Evolutionary conservation across 2,329 filamentous ascomycete genomes (phyloP).

Genomic region (Fusarium sp.): DNA sequence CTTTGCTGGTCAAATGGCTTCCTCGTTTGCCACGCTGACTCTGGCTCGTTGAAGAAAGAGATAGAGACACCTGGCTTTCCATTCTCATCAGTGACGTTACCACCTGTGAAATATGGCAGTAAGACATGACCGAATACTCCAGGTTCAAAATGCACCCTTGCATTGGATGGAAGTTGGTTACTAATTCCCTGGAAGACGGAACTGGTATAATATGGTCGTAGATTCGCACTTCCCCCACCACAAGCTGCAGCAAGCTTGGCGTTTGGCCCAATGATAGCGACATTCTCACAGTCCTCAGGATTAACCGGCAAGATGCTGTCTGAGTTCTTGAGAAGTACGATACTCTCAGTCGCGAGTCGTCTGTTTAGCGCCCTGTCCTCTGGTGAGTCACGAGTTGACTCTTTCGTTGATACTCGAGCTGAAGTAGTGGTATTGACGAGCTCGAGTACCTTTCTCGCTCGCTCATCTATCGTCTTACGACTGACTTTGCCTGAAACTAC

Average conservation of each 20-base stretch:
- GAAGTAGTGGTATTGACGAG: not conserved
- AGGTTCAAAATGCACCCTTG: constrained; percentile 7
- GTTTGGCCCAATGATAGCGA: constrained; percentile 65
- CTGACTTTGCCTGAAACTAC: constrained; percentile 3
- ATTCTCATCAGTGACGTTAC: not conserved
- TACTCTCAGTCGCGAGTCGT: constrained; percentile 47
- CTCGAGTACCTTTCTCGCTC: constrained; percentile 10
- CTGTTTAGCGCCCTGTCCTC: constrained; percentile 12
- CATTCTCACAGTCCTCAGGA: constrained; percentile 44
- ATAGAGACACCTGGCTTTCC: constrained; percentile 4
- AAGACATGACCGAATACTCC: constrained; percentile 20
- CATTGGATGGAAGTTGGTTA: not conserved
- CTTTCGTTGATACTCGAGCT: constrained; percentile 2
- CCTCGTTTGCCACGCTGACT: not conserved
- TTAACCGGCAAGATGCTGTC: constrained; percentile 61
- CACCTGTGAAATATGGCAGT: constrained; percentile 4
- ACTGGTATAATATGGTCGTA: constrained; percentile 45
- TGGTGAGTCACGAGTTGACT: constrained; percentile 16
- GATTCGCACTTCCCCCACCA: constrained; percentile 47
- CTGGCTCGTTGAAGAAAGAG: constrained; percentile 14
- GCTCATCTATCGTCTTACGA: not conserved
- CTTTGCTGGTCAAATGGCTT: constrained; percentile 32
- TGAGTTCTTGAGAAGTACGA: constrained; percentile 73
- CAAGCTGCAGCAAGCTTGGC: constrained; percentile 51
- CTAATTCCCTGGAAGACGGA: constrained; percentile 46